Percentiles rank a stretch among this genome's conserved stretches.
These are phyloP conservation scores for Podospora pseudocomata DNA, from an alignment of 495 filamentous ascomycete species.

Conservation along the genomic window DNA sequence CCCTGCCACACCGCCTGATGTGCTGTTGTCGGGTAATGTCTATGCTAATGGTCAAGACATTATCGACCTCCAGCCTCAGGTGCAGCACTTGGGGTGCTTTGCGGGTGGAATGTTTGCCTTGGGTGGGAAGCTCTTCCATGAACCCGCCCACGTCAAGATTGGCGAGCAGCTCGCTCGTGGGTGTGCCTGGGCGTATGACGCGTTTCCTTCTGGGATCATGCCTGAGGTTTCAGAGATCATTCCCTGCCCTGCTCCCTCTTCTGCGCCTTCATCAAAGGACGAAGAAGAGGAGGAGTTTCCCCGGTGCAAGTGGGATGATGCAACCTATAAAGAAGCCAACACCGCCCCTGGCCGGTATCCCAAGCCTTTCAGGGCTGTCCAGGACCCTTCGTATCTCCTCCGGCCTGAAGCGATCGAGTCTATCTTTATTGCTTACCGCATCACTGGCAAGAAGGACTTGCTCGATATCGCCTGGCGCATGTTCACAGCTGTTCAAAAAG, in stretches of 20 bases:
- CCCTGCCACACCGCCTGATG: conserved; percentile 45
- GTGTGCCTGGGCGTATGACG: conserved; percentile 87
- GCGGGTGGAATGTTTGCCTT: conserved; percentile 89
- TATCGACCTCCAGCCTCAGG: conserved; percentile 34
- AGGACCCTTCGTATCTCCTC: conserved; percentile 41
- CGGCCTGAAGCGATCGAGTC: conserved; percentile 69
- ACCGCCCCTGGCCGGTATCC: conserved; percentile 50
- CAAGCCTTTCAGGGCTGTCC: conserved; percentile 46
- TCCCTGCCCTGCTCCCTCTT: conserved; percentile 23
- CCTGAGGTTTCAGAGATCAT: conserved; percentile 66
- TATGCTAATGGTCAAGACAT: conserved; percentile 20
- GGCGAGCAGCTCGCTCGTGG: conserved; percentile 81
- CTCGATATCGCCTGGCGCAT: conserved; percentile 73
- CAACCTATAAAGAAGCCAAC: conserved; percentile 20
- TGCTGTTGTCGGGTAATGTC: conserved; percentile 60
- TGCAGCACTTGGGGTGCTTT: conserved; percentile 65
- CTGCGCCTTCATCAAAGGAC: background rate
- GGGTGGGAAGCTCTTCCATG: conserved; percentile 70
- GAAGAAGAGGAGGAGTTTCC: conserved; percentile 5
- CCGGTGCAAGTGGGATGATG: conserved; percentile 29
- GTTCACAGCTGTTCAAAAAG: conserved; percentile 61
- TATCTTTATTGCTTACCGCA: conserved; percentile 70
- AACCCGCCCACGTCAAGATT: conserved; percentile 67
- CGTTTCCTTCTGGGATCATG: conserved; percentile 80
- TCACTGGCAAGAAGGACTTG: conserved; percentile 65